These are phyloP conservation scores for Eucalyptus globulus DNA, from an alignment of 345 rosid species.

Conservation along the genomic window DNA sequence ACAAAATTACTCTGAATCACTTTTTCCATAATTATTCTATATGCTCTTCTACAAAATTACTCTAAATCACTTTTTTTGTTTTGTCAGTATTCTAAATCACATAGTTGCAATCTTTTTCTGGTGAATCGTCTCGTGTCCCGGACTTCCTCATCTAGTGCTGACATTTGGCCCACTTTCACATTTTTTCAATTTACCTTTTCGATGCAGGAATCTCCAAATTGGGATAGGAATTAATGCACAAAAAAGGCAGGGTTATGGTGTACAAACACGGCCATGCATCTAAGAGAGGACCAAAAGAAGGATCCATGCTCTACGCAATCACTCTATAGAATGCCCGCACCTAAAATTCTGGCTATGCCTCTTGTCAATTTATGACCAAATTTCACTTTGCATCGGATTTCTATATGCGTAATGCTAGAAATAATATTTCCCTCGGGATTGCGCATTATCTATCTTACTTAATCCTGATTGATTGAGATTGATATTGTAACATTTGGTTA, in stretches of 20 bases:
- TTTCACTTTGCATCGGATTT: neutral
- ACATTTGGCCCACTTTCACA: neutral
- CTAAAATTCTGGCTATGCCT: neutral
- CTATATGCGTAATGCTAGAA: neutral
- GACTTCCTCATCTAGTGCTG: neutral
- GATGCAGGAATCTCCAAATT: neutral
- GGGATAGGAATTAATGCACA: neutral
- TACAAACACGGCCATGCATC: neutral
- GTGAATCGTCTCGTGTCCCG: too few species aligned
- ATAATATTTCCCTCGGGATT: neutral
- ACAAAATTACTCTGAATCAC: neutral
- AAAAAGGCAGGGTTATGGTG: neutral
- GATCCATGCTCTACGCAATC: neutral
- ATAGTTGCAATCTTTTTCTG: neutral
- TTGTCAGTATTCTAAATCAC: too few species aligned
- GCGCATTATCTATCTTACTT: neutral
- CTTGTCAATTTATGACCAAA: neutral
- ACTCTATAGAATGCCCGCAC: neutral
- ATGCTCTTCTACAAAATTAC: neutral
- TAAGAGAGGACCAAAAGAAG: neutral
- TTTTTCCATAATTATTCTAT: neutral
- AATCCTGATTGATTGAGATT: neutral
- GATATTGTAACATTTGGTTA: neutral
- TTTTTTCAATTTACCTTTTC: neutral
- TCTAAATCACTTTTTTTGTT: neutral